Evolutionary conservation across 805 yeast genomes (phyloP), one percentile per base, ranked within the genome.

Genomic region (Hanseniaspora pseudoguilliermondii): DNA sequence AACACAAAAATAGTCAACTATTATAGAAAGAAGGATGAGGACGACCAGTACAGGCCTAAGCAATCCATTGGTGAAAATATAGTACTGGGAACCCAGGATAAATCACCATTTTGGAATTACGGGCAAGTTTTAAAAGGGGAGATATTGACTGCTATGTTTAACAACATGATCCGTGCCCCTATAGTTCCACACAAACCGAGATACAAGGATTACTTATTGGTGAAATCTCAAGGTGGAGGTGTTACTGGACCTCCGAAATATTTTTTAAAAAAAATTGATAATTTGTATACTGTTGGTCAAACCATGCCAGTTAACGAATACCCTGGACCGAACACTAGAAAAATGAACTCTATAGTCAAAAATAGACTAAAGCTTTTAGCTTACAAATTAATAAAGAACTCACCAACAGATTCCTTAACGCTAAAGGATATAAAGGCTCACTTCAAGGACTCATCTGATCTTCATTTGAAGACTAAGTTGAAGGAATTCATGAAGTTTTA

Each of bases 401-500:
- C 78, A 47, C 84, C 84, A 2, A 78, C 80, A 39, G 81, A 84
- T 41, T 75, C 97, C 39, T 74, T 93, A 43, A 75, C 86, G 8
- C 95, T 93, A 11, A 83, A 83, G 60, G 97, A 93, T 60, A 86
- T 93, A 23, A 82, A 95, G 0, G 78, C 79, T 51, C 97, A 91
- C 72, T 93, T 93, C 66, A 97, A 98, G 0, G 97, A 89, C 62
- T 97, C 90, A 68, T 90, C 86, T 64, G 97, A 93, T 65, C 90
- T 91, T 87, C 98, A 93, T 67, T 91, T 88, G 66, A 78, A 98
- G 63, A 97, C 91, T 70, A 76, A 96, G 59, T 75, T 93, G 57
- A 93, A 93, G 68, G 98, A 93, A 70, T 93, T 93, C 63, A 93
- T 93, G 98, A 97, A 90, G 64, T 93, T 86, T 64, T 97, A 91